Evolutionary conservation across 1,139 yeast genomes (phyloP), one percentile per base, ranked within the genome.

Genomic region (Pichia cactophila): DNA sequence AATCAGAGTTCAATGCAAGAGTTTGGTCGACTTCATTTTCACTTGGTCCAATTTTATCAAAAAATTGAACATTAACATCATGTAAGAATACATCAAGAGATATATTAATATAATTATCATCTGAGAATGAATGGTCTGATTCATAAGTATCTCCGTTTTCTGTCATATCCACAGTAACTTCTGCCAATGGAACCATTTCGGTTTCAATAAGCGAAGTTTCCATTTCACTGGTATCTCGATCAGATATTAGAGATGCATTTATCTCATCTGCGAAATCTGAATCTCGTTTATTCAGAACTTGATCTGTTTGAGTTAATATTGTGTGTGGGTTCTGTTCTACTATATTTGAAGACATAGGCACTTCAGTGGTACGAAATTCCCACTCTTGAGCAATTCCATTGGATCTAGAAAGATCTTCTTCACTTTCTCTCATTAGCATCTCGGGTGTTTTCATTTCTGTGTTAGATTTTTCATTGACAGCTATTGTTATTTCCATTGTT

Each of bases 121-220:
- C 62, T 14, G 55, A 50, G 6, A 52, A 45, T 2, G 53, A 50
- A 17, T 51, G 52, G 16, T 56, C 60, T 5, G 56, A 59, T 40
- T 51, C 56, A 9, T 50, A 56, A 1, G 56, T 51, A 17, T 58
- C 60, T 31, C 48, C 42, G 43, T 47, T 49, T 14, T 51, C 52
- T 2, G 52, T 47, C 16, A 43, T 44, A 35, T 49, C 54, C 1
- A 42, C 47, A 0, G 62, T 55, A 7, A 60, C 59, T 46, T 61
- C 64, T 1, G 65, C 64, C 29, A 62, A 47, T 3, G 67, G 65
- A 9, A 62, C 49, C 43, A 58, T 56, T 48, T 61, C 65, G 4
- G 64, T 57, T 20, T 56, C 60, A 26, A 60, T 52, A 11, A 50
- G 50, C 8, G 58, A 51, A 1, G 45, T 38, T 26, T 52, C 56